phyloP scores from a whole-genome alignment of 2,329 filamentous ascomycete species.

The Hymenoscyphus fructigenus region DNA sequence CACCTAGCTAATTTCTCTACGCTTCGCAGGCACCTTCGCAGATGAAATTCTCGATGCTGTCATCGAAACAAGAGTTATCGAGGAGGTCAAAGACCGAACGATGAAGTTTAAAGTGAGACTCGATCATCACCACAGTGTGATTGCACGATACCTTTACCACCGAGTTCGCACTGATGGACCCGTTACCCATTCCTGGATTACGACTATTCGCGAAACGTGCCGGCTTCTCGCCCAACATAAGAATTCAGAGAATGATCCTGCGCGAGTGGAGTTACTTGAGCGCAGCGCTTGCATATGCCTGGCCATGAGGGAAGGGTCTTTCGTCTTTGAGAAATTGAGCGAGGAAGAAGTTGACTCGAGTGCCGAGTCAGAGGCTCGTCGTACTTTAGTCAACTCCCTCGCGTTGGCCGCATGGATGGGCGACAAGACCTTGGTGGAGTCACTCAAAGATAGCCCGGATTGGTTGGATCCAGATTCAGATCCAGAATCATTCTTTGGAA shows the following conservation, averaged over 20 bases:
- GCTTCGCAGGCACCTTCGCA: background rate
- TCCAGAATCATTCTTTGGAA: constrained; percentile 5
- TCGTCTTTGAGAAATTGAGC: background rate
- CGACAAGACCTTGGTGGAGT: constrained; percentile 2
- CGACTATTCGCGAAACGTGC: constrained; percentile 1
- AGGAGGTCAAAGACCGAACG: background rate
- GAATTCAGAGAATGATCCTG: background rate
- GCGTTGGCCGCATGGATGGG: constrained; percentile 1
- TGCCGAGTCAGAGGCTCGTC: background rate
- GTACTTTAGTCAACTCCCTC: background rate
- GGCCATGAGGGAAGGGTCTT: background rate
- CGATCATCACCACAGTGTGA: background rate
- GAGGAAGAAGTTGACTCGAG: background rate
- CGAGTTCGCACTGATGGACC: background rate
- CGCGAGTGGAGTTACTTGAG: background rate
- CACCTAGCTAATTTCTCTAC: background rate
- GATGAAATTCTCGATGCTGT: background rate
- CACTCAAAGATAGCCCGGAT: background rate
- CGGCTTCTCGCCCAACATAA: background rate
- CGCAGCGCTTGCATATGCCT: background rate
- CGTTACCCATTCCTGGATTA: background rate
- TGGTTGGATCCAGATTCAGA: background rate
- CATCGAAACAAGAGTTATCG: background rate
- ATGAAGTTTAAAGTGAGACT: background rate
- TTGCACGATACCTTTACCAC: constrained; percentile 5